These are phyloP conservation scores for Bruguiera sexangula DNA, from an alignment of 345 rosid genomes.

Conservation along the genomic window DNA sequence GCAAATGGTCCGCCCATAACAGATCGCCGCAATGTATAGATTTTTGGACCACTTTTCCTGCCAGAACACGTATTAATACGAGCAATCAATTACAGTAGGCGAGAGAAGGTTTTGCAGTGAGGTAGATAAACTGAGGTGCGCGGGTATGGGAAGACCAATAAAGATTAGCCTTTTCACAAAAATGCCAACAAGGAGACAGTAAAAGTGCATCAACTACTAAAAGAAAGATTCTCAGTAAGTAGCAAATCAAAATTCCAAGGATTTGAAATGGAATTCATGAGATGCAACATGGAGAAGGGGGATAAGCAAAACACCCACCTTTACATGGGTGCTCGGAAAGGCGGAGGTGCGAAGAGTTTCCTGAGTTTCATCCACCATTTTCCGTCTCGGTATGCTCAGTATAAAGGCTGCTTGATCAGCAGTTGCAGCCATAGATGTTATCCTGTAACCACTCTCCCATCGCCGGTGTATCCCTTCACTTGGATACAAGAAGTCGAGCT, in stretches of 20 bases:
- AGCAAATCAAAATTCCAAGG: neutral
- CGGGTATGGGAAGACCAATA: neutral
- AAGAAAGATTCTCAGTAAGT: neutral
- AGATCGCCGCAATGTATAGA: conserved; percentile 61
- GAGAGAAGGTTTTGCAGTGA: too few relatives aligned
- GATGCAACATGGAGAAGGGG: neutral
- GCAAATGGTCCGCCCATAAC: conserved; percentile 70
- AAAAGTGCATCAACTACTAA: too few relatives aligned
- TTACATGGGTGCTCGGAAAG: conserved; percentile 94
- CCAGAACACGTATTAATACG: neutral
- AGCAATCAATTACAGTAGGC: neutral
- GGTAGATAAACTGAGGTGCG: neutral
- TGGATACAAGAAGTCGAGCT: conserved; percentile 34
- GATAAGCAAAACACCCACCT: conserved; percentile 41
- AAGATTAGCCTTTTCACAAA: neutral
- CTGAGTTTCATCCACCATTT: conserved; percentile 85
- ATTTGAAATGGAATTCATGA: neutral
- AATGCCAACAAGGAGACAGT: neutral
- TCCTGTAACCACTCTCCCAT: conserved; percentile 90
- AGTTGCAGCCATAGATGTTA: conserved; percentile 93
- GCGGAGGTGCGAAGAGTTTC: conserved; percentile 94
- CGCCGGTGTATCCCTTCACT: conserved; percentile 89
- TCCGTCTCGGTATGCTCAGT: conserved; percentile 80
- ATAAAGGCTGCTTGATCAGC: conserved; percentile 91
- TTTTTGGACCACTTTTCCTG: conserved; percentile 75